Evolutionary conservation across 2,329 filamentous ascomycete genomes (phyloP).

Genomic region (Fonsecaea multimorphosa): DNA sequence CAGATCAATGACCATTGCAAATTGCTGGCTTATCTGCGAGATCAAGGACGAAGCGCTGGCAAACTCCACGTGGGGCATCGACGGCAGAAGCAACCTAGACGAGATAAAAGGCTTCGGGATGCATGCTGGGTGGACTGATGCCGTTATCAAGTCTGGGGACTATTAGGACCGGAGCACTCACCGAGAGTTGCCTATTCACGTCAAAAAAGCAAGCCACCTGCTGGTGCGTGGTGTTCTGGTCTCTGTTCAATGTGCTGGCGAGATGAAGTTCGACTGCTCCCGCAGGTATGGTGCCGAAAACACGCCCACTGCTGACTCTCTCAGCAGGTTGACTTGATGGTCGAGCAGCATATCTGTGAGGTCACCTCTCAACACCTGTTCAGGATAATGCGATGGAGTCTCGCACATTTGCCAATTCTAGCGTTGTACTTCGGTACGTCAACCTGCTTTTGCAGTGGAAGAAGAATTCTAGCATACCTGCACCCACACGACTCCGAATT

Average conservation of each 20-base stretch:
- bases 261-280: background rate
- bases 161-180: background rate
- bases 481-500: background rate
- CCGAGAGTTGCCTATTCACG: background rate
- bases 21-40: constrained; percentile 13
- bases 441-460: background rate
- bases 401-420: background rate
- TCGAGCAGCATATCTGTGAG: background rate
- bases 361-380: background rate
- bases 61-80: constrained; percentile 15
- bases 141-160: background rate
- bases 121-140: background rate
- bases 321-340: background rate
- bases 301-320: background rate
- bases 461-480: background rate
- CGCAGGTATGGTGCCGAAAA: background rate
- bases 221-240: background rate
- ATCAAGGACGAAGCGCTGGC: constrained; percentile 5
- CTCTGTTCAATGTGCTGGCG: background rate
- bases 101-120: background rate
- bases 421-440: background rate
- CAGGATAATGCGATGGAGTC: background rate
- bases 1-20: background rate
- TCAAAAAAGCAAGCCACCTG: background rate
- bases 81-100: background rate